Percentiles rank a stretch among this genome's conserved stretches.
These are phyloP conservation scores for Septoria petroselini DNA, from an alignment of 2,329 filamentous ascomycete species.

Conservation along the genomic window DNA sequence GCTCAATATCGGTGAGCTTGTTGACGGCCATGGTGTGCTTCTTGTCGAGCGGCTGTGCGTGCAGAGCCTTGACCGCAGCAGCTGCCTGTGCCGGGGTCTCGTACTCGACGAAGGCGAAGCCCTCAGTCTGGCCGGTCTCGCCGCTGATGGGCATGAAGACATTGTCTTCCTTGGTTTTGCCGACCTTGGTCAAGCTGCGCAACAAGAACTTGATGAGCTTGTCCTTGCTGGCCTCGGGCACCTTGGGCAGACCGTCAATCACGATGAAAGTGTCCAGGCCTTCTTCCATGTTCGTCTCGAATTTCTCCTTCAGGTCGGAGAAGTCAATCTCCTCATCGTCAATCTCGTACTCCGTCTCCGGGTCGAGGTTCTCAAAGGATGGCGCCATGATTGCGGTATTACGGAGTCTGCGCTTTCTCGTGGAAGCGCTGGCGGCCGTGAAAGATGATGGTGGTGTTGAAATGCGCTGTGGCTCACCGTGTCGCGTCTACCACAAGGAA, in stretches of 20 bases:
- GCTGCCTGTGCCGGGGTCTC: conserved; percentile 84
- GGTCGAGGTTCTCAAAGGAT: conserved; percentile 82
- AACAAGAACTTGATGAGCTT: conserved; percentile 96
- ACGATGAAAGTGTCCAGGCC: conserved; percentile 96
- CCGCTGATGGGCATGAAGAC: conserved; percentile 86
- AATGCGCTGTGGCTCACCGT: no score
- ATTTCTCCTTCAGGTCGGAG: conserved; percentile 88
- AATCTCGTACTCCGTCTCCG: conserved; percentile 80
- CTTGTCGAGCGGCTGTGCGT: conserved; percentile 87
- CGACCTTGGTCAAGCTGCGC: conserved; percentile 85
- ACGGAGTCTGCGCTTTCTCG: conserved; percentile 11
- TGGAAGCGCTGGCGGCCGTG: conserved; percentile 4
- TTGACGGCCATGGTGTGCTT: conserved; percentile 94
- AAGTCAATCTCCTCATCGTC: conserved; percentile 94
- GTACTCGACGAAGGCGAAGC: conserved; percentile 96
- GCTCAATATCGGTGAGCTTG: conserved; percentile 97
- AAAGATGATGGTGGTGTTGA: no score
- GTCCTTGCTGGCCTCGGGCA: conserved; percentile 83
- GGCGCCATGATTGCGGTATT: conserved; percentile 70
- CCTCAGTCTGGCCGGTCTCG: conserved; percentile 79
- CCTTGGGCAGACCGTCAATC: conserved; percentile 86
- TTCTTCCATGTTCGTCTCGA: conserved; percentile 92
- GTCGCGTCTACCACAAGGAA: no score
- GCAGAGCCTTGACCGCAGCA: conserved; percentile 82
- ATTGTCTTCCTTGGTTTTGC: conserved; percentile 78